These are phyloP conservation scores for Coleophoma cylindrospora DNA, from an alignment of 2,329 filamentous ascomycete species.

Conservation along the genomic window DNA sequence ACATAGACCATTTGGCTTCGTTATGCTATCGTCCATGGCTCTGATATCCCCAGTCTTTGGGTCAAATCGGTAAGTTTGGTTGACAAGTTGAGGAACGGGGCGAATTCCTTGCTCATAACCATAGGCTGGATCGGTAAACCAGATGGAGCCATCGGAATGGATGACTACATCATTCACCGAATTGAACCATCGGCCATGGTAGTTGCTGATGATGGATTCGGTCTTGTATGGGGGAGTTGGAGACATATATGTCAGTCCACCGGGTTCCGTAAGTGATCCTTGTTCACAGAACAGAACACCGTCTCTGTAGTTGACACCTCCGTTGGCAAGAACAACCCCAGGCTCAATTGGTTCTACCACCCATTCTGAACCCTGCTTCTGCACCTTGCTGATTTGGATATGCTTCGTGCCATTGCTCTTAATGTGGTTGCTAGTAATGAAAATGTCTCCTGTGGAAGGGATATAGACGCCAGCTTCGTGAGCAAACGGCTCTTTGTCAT, in stretches of 20 bases:
- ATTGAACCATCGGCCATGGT: constrained; percentile 52
- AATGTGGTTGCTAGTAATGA: constrained; percentile 13
- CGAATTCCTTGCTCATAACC: constrained; percentile 55
- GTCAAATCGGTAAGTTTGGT: constrained; percentile 55
- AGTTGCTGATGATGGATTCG: constrained; percentile 51
- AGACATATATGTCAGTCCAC: constrained; percentile 16
- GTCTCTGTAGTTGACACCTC: constrained; percentile 14
- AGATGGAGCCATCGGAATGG: constrained; percentile 50
- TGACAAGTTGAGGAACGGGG: constrained; percentile 43
- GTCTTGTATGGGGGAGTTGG: constrained; percentile 9
- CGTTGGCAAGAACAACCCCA: constrained; percentile 27
- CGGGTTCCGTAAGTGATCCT: constrained; percentile 6
- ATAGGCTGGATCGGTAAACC: constrained; percentile 60
- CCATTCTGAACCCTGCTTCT: constrained; percentile 30
- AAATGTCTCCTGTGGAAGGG: constrained; percentile 7
- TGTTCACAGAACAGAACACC: constrained; percentile 21
- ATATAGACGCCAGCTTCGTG: constrained; percentile 50
- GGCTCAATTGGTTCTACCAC: not conserved
- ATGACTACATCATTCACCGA: constrained; percentile 55
- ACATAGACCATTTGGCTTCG: constrained; percentile 49
- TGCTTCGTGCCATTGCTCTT: constrained; percentile 1
- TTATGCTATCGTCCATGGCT: constrained; percentile 53
- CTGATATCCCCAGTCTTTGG: constrained; percentile 43
- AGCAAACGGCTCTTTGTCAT: constrained; percentile 31
- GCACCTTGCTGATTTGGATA: constrained; percentile 12